Conservation (phyloP, 495 filamentous ascomycete species). For the Talaromyces borbonicus region DNA sequence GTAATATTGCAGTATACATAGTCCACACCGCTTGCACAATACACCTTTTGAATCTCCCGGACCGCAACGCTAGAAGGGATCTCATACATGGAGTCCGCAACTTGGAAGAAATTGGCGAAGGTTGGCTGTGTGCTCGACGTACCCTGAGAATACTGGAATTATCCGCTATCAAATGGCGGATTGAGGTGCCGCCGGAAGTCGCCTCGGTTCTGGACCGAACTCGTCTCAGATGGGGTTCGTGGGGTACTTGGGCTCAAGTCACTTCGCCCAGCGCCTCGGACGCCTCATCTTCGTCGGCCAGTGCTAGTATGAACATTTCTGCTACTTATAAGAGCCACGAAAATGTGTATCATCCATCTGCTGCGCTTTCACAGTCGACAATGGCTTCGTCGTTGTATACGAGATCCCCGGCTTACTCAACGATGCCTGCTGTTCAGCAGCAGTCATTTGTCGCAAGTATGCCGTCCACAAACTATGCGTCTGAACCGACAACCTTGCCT, state of each 20-base stretch:
- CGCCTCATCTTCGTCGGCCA: slow-evolving; percentile 16
- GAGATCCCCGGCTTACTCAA: background rate
- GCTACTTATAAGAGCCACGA: slow-evolving; percentile 12
- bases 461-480: background rate
- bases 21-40: slow-evolving; percentile 88
- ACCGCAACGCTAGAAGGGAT: slow-evolving; percentile 80
- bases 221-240: slow-evolving; percentile 43
- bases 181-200: slow-evolving; percentile 80
- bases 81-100: slow-evolving; percentile 84
- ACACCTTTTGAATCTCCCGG: slow-evolving; percentile 84
- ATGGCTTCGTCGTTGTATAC: background rate
- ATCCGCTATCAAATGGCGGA: slow-evolving; percentile 79
- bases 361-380: slow-evolving; percentile 7
- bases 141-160: slow-evolving; percentile 78
- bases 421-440: background rate
- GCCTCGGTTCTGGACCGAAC: slow-evolving; percentile 57
- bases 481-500: background rate
- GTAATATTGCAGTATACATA: slow-evolving; percentile 93
- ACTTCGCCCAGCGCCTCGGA: slow-evolving; percentile 26
- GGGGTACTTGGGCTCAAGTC: slow-evolving; percentile 35
- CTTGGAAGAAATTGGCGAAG: slow-evolving; percentile 91
- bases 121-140: slow-evolving; percentile 83
- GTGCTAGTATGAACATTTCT: slow-evolving; percentile 2
- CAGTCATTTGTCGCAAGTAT: background rate
- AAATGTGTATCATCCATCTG: slow-evolving; percentile 11